A percentile compares a stretch with the other conserved stretches of the same genome.
Evolutionary conservation across 129 eudicot genomes (phyloP).

Genomic region (Flaveria trinervia): DNA sequence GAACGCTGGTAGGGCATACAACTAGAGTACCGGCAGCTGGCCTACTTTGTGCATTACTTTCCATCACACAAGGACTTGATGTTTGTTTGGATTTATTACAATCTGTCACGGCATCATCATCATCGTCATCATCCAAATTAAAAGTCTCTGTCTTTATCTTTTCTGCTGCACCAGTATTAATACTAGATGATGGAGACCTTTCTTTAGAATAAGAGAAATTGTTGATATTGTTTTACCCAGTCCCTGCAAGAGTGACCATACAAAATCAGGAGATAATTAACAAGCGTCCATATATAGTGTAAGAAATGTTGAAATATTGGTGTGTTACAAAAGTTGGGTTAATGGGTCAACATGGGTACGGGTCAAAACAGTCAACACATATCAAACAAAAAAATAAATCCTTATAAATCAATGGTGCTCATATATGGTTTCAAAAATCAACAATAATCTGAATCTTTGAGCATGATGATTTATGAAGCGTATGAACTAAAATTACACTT

Average conservation of each 20-base stretch:
- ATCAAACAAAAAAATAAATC: not conserved
- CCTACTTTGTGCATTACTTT: constrained; percentile 51
- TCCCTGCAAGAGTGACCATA: constrained; percentile 54
- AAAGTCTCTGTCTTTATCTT: constrained; percentile 52
- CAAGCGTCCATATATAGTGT: not conserved
- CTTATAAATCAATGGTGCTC: not conserved
- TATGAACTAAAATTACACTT: not conserved
- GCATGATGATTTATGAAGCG: not conserved
- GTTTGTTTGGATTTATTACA: constrained; percentile 30
- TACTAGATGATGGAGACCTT: constrained; percentile 65
- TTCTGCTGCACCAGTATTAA: constrained; percentile 25
- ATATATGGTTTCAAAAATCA: not conserved
- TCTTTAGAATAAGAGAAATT: constrained; percentile 86
- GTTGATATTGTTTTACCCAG: constrained; percentile 96
- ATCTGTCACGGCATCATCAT: constrained; percentile 27
- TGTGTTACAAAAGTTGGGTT: not conserved
- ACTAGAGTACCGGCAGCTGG: constrained; percentile 94
- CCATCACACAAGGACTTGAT: constrained; percentile 28
- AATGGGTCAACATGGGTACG: not conserved
- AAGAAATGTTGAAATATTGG: not conserved
- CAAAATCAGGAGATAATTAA: constrained; percentile 13
- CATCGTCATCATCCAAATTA: constrained; percentile 83
- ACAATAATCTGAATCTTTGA: not conserved
- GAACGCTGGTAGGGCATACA: constrained; percentile 97
- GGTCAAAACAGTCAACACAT: not conserved